A percentile compares a stretch with the other conserved stretches of the same genome.
Evolutionary conservation across 177 flowering plant species (phyloP).

Genomic region (Vitis hybrid): DNA sequence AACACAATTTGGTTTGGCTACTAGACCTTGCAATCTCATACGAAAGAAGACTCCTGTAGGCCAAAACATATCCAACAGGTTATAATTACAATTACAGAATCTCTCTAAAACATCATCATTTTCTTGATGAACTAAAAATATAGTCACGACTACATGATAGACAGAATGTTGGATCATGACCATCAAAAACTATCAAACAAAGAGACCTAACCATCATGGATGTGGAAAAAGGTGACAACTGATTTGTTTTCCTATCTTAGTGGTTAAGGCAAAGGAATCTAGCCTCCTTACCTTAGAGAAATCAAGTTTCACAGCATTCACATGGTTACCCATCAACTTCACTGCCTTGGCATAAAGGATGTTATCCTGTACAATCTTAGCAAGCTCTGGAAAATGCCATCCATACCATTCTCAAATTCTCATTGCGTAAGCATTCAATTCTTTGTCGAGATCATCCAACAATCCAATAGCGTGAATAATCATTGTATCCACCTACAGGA

Average conservation of each 20-base stretch:
- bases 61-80: slow-evolving; percentile 28
- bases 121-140: too few relatives aligned
- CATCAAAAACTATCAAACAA: neutral
- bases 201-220: too few relatives aligned
- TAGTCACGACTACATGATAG: too few relatives aligned
- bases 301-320: slow-evolving; percentile 80
- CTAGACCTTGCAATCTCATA: too few relatives aligned
- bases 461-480: slow-evolving; percentile 94
- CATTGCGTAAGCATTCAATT: slow-evolving; percentile 95
- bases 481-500: slow-evolving; percentile 87
- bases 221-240: too few relatives aligned
- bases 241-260: too few relatives aligned
- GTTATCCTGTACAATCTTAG: slow-evolving; percentile 86
- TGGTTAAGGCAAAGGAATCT: too few relatives aligned
- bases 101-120: too few relatives aligned
- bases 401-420: slow-evolving; percentile 98
- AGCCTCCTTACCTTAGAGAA: slow-evolving; percentile 59
- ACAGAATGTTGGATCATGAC: too few relatives aligned
- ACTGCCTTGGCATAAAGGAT: slow-evolving; percentile 85
- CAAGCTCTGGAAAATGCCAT: slow-evolving; percentile 99
- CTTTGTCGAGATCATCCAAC: slow-evolving; percentile 98
- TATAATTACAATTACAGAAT: slow-evolving; percentile 20
- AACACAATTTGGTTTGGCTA: too few relatives aligned
- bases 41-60: too few relatives aligned
- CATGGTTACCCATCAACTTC: slow-evolving; percentile 77